A percentile compares a stretch with the other conserved stretches of the same genome.
Conservation (phyloP, 73 alveolate species). For the Tetrahymena thermophila region DNA sequence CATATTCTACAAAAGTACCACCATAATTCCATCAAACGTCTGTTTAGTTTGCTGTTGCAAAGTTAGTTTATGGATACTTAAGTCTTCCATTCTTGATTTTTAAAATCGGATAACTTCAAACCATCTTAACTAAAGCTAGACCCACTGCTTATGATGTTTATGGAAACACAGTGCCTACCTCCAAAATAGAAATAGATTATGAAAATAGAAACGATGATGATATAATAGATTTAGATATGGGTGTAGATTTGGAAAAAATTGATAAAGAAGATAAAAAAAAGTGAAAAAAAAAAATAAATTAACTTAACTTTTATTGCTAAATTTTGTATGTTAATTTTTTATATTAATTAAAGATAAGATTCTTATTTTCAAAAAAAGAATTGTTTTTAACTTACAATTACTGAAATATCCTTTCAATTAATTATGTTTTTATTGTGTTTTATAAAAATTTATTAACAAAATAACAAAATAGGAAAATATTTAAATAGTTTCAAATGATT, state of each 20-base stretch:
- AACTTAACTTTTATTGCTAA: background rate
- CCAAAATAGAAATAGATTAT: background rate
- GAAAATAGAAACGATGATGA: background rate
- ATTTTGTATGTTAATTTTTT: background rate
- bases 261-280: background rate
- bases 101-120: slow-evolving; percentile 12
- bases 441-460: too few species aligned
- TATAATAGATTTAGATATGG: background rate
- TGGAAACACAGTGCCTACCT: slow-evolving; percentile 29
- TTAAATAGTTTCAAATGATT: too few species aligned
- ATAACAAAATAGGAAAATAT: too few species aligned
- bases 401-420: too few species aligned
- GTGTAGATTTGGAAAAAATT: background rate
- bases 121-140: slow-evolving; percentile 30
- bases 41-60: slow-evolving; percentile 6
- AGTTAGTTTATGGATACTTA: slow-evolving; percentile 27
- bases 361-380: too few species aligned
- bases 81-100: slow-evolving; percentile 35
- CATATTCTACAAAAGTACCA: background rate
- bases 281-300: background rate
- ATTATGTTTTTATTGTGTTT: too few species aligned
- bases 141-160: slow-evolving; percentile 40
- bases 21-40: background rate
- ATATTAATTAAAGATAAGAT: too few species aligned
- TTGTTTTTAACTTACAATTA: too few species aligned